Percentiles rank a stretch among this genome's conserved stretches.
These are phyloP conservation scores for Apiospora koreana DNA, from an alignment of 2,329 filamentous ascomycete species.

Conservation along the genomic window DNA sequence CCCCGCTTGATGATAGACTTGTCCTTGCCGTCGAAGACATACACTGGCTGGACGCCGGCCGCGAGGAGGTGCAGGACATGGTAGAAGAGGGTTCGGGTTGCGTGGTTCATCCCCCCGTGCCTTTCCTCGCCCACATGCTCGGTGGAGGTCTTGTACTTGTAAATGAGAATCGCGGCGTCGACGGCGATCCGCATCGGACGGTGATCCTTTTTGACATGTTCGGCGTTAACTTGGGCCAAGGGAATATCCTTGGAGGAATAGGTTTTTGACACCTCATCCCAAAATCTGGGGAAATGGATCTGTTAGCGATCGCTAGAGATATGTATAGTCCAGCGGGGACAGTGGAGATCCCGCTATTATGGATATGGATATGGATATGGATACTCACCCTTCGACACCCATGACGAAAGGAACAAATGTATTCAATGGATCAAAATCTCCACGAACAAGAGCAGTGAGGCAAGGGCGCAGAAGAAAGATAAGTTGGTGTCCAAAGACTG, in stretches of 20 bases:
- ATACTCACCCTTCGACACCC: conserved; percentile 16
- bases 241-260: conserved; percentile 17
- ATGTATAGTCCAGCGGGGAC: background rate
- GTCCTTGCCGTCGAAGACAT: background rate
- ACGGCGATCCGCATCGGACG: conserved; percentile 27
- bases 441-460: no score
- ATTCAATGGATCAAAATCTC: no score
- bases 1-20: background rate
- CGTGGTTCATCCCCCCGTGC: conserved; percentile 15
- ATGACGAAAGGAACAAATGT: background rate
- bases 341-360: no score
- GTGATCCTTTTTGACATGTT: conserved; percentile 22
- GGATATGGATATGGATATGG: no score
- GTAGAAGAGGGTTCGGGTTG: conserved; percentile 14
- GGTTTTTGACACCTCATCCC: conserved; percentile 16
- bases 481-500: no score
- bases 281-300: conserved; percentile 18
- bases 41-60: conserved; percentile 14
- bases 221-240: conserved; percentile 23
- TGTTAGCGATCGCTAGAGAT: background rate
- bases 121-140: background rate
- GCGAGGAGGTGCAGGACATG: conserved; percentile 16
- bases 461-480: background rate
- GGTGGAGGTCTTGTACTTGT: conserved; percentile 11
- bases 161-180: conserved; percentile 22